Percentiles rank a stretch among this genome's conserved stretches.
Evolutionary conservation across 345 rosid species (phyloP).

Genomic region (Linum trigynum): DNA sequence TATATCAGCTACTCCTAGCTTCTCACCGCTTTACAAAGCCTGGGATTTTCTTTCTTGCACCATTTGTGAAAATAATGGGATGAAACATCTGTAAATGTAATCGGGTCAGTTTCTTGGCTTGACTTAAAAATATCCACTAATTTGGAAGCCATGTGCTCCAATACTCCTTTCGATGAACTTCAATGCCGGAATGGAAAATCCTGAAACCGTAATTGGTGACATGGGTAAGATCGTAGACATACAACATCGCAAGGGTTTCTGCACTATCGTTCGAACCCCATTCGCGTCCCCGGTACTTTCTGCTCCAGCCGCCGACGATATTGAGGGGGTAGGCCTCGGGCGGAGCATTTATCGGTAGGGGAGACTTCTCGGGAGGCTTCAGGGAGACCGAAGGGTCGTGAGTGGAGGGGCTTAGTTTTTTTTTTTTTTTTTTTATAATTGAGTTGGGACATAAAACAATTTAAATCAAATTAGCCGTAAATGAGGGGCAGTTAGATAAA

Average conservation of each 20-base stretch:
- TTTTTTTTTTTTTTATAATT: too few species aligned
- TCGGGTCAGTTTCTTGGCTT: constrained; percentile 69
- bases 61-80: constrained; percentile 52
- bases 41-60: constrained; percentile 45
- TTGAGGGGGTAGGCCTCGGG: too few species aligned
- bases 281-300: neutral
- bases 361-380: too few species aligned
- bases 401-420: too few species aligned
- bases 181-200: constrained; percentile 88
- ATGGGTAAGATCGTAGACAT: constrained; percentile 82
- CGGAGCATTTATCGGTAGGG: too few species aligned
- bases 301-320: too few species aligned
- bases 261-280: constrained; percentile 21
- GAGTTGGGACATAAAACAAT: too few species aligned
- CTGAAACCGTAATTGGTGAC: constrained; percentile 81
- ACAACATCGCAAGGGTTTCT: constrained; percentile 43
- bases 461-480: too few species aligned
- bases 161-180: constrained; percentile 81
- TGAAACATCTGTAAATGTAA: constrained; percentile 48
- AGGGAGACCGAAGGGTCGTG: too few species aligned
- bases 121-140: constrained; percentile 74
- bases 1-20: too few species aligned
- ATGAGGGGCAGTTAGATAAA: too few species aligned
- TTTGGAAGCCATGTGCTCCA: constrained; percentile 66
- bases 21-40: constrained; percentile 58